Evolutionary conservation across 495 filamentous ascomycete species (phyloP).

Genomic region (Penicillium canescens): DNA sequence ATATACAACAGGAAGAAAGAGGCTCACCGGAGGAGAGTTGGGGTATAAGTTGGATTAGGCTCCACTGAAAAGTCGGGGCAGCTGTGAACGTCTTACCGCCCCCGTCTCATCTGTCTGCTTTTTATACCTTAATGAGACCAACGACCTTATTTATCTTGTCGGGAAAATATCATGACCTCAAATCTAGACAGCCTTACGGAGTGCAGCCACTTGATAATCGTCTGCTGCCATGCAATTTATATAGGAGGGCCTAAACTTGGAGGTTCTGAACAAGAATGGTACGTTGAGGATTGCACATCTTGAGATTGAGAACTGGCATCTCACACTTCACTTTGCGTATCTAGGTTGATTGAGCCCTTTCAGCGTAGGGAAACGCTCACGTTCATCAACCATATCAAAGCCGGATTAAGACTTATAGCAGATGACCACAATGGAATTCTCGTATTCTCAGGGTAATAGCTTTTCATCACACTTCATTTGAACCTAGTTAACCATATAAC

Average conservation of each 20-base stretch:
- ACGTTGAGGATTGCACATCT: conserved; percentile 13
- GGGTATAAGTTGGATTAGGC: background rate
- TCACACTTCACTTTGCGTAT: background rate
- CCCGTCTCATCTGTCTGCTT: too few species aligned
- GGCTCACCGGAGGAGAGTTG: conserved; percentile 5
- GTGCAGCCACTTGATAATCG: conserved; percentile 60
- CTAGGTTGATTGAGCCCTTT: conserved; percentile 60
- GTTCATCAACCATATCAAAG: conserved; percentile 68
- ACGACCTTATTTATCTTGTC: background rate
- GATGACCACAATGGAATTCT: conserved; percentile 45
- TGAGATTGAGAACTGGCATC: background rate
- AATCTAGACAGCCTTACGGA: background rate
- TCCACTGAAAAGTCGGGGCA: background rate
- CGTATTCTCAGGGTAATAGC: conserved; percentile 67
- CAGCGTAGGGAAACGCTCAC: conserved; percentile 72
- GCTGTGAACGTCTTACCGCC: background rate
- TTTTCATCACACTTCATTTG: background rate
- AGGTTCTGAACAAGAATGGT: conserved; percentile 66
- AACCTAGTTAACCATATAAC: background rate
- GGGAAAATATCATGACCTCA: background rate
- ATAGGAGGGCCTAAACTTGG: conserved; percentile 61
- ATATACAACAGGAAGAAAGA: conserved; percentile 12
- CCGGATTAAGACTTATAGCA: conserved; percentile 54
- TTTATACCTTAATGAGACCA: background rate
- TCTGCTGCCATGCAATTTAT: conserved; percentile 84